Evolutionary conservation across 345 rosid species (phyloP).

Genomic region (Lumnitzera racemosa): DNA sequence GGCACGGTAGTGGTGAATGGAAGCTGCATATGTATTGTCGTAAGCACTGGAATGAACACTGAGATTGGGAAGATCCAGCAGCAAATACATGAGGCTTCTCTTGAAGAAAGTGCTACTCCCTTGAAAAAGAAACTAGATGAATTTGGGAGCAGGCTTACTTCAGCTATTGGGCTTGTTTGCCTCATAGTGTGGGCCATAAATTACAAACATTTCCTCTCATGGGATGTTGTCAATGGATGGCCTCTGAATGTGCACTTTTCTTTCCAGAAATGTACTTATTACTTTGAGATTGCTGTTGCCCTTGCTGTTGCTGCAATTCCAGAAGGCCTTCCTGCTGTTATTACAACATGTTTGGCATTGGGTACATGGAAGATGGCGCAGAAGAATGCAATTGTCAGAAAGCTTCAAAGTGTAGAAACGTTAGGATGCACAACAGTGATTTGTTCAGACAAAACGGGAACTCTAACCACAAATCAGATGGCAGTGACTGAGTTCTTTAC

Average conservation of each 20-base stretch:
- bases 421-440: conserved; percentile 97
- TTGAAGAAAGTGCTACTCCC: conserved; percentile 80
- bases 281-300: conserved; percentile 92
- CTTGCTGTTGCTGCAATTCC: conserved; percentile 96
- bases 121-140: conserved; percentile 86
- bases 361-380: conserved; percentile 96
- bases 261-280: conserved; percentile 83
- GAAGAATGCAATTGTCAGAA: conserved; percentile 82
- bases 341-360: conserved; percentile 79
- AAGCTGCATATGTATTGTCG: conserved; percentile 55
- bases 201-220: conserved; percentile 73
- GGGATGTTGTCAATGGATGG: conserved; percentile 68
- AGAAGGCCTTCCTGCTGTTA: conserved; percentile 95
- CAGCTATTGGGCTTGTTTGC: conserved; percentile 71
- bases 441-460: conserved; percentile 94
- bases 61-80: conserved; percentile 87
- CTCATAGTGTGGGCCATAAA: conserved; percentile 76
- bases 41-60: conserved; percentile 76
- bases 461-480: conserved; percentile 93
- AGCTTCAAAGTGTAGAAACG: conserved; percentile 93
- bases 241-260: conserved; percentile 65
- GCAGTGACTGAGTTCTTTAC: conserved; percentile 77
- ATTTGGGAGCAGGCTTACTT: conserved; percentile 69
- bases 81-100: conserved; percentile 83
- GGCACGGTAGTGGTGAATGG: conserved; percentile 90